phyloP scores from a whole-genome alignment of 805 yeast species.

The Lipomyces orientalis region DNA sequence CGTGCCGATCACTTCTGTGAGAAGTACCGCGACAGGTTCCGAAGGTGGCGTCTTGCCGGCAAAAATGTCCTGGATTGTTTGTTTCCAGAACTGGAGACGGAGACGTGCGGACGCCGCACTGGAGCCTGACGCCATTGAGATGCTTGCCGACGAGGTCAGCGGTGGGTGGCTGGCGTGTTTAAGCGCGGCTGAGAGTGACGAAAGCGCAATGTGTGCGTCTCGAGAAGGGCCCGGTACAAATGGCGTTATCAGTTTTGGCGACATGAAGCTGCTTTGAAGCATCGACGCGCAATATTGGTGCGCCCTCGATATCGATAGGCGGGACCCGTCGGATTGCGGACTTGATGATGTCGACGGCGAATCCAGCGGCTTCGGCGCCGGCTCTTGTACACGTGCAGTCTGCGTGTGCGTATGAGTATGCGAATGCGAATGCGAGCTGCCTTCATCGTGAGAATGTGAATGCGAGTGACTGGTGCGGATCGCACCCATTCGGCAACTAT shows the following conservation, averaged over 20 bases:
- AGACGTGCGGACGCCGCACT: constrained; percentile 50
- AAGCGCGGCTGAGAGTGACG: constrained; percentile 52
- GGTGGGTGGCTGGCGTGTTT: constrained; percentile 22
- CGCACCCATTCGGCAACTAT: constrained; percentile 1
- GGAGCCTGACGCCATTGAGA: constrained; percentile 63
- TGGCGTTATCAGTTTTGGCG: constrained; percentile 63
- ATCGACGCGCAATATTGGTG: constrained; percentile 20
- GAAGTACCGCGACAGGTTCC: constrained; percentile 68
- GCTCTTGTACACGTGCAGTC: not conserved
- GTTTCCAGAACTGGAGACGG: constrained; percentile 78
- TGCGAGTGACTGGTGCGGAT: constrained; percentile 9
- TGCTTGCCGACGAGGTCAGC: constrained; percentile 44
- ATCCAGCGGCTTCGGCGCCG: not conserved
- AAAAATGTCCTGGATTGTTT: constrained; percentile 57
- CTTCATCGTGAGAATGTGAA: constrained; percentile 18
- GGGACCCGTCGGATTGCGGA: not conserved
- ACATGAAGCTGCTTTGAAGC: constrained; percentile 2
- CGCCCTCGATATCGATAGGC: constrained; percentile 18
- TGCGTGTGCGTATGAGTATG: constrained; percentile 1
- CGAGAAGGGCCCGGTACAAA: constrained; percentile 70
- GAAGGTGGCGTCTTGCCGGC: constrained; percentile 50
- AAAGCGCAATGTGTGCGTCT: constrained; percentile 65
- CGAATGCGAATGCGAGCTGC: constrained; percentile 24
- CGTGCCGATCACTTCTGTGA: constrained; percentile 56
- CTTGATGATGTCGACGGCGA: not conserved